Base-by-base conservation (phyloP, 306 rosid species). In the Erythrophleum fordii region DNA sequence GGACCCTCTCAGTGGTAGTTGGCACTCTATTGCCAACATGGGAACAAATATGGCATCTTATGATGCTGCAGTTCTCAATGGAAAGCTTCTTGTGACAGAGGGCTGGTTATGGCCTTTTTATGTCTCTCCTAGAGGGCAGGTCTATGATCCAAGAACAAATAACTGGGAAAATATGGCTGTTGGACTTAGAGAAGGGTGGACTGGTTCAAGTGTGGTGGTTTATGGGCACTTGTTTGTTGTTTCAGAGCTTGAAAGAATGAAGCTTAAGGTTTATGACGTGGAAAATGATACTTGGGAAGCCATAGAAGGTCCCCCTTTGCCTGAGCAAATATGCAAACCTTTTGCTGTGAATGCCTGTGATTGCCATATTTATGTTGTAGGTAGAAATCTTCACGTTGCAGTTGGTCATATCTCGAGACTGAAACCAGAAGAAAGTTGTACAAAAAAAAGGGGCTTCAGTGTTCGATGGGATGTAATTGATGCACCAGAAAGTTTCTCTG, bases 151-250 rank as follows among this genome's bases (percentile, higher is more conserved):
- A 25, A 25, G 35, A 58, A 25, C 65, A 2, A 58, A 58, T 58
- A 25, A 58, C 17, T 58, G 65, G 65, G 65, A 58, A 58, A 95
- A 83, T 16, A 95, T 95, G 99, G 88, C 97, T 25, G 93, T 76
- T 82, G 97, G 97, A 49, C 88, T 95, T 67, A 93, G 95, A 85
- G 99, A 95, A 86, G 99, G 99, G 60, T 95, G 99, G 99, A 95
- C 98, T 23, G 97, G 98, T 80, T 93, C 97, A 7, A 95, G 94
- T 74, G 95, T 90, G 62, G 98, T 95, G 73, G 88, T 95, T 83
- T 85, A 84, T 11, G 97, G 89, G 12, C 90, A 89, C 75, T 88
- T 95, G 77, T 93, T 95, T 81, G 99, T 95, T 61, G 99, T 93
- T 79, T 89, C 97, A 20, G 99, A 90, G 87, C 95, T 85, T 9